phyloP scores from a whole-genome alignment of 2,329 filamentous ascomycete species.

The Falciphora oryzae region DNA sequence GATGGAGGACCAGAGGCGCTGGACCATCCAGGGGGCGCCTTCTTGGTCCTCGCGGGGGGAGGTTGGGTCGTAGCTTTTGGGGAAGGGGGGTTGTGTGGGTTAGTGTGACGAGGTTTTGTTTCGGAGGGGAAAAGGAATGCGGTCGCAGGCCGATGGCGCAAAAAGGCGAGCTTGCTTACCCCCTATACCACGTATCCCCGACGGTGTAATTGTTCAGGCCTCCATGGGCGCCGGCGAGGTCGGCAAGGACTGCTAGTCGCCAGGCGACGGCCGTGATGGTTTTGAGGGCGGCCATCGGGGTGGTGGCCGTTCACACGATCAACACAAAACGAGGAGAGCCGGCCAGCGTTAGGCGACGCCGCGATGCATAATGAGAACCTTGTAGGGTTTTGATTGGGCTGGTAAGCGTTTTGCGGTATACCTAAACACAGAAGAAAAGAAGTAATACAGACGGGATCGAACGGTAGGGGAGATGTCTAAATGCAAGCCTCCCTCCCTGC shows the following conservation, averaged over 20 bases:
- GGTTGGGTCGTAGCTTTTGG: slow-evolving; percentile 28
- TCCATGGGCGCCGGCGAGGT: slow-evolving; percentile 25
- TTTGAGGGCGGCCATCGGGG: slow-evolving; percentile 9
- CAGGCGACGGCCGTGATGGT: slow-evolving; percentile 18
- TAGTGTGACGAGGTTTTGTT: slow-evolving; percentile 4
- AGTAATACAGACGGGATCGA: too few species aligned
- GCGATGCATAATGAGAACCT: background rate
- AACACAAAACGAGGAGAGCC: too few species aligned
- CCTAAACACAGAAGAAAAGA: background rate
- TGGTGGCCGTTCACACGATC: too few species aligned
- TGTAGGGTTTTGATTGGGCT: background rate
- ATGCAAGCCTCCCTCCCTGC: too few species aligned
- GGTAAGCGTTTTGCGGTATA: background rate
- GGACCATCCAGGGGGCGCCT: slow-evolving; percentile 32
- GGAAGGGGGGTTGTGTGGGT: background rate
- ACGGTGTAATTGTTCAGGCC: slow-evolving; percentile 36
- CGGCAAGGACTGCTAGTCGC: slow-evolving; percentile 13
- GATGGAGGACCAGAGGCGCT: slow-evolving; percentile 32
- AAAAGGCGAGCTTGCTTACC: too few species aligned
- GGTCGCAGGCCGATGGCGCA: too few species aligned
- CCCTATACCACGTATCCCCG: slow-evolving; percentile 34
- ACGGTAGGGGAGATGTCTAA: too few species aligned
- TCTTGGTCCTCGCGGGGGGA: slow-evolving; percentile 24
- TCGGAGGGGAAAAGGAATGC: too few species aligned
- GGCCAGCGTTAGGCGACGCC: background rate